Evolutionary conservation across 1,284 basidiomycete species (phyloP).

Genomic region (Moesziomyces parantarcticus): DNA sequence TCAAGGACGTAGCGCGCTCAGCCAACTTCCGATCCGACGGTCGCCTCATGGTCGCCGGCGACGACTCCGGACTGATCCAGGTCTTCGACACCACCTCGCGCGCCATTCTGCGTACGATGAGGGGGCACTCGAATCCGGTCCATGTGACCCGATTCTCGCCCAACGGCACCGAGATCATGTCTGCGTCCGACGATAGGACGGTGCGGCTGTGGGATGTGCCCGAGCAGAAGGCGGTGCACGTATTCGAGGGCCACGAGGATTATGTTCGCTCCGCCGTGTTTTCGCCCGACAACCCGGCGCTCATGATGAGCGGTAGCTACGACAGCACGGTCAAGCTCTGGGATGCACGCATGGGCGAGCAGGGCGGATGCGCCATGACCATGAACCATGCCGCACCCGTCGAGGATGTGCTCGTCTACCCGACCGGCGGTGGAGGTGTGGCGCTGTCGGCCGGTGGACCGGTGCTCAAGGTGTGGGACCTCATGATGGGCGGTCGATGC

Average conservation of each 20-base stretch:
- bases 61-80: conserved; percentile 93
- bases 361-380: conserved; percentile 58
- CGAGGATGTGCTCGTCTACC: conserved; percentile 93
- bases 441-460: conserved; percentile 90
- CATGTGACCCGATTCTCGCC: conserved; percentile 93
- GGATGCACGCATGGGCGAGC: conserved; percentile 75
- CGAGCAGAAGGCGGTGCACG: conserved; percentile 81
- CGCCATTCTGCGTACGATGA: conserved; percentile 90
- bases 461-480: conserved; percentile 93
- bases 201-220: conserved; percentile 95
- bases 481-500: conserved; percentile 84
- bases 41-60: conserved; percentile 92
- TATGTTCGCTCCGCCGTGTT: conserved; percentile 94
- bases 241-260: conserved; percentile 87
- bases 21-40: conserved; percentile 80
- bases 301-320: conserved; percentile 92
- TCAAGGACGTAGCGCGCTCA: conserved; percentile 90
- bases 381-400: conserved; percentile 75
- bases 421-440: conserved; percentile 79
- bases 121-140: conserved; percentile 88
- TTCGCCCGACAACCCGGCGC: conserved; percentile 81
- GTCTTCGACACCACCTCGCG: conserved; percentile 95
- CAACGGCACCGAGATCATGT: conserved; percentile 83
- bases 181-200: conserved; percentile 95
- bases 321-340: conserved; percentile 90